Conservation (phyloP, 2,329 filamentous ascomycete genomes). For the Teratosphaeria destructans region DNA sequence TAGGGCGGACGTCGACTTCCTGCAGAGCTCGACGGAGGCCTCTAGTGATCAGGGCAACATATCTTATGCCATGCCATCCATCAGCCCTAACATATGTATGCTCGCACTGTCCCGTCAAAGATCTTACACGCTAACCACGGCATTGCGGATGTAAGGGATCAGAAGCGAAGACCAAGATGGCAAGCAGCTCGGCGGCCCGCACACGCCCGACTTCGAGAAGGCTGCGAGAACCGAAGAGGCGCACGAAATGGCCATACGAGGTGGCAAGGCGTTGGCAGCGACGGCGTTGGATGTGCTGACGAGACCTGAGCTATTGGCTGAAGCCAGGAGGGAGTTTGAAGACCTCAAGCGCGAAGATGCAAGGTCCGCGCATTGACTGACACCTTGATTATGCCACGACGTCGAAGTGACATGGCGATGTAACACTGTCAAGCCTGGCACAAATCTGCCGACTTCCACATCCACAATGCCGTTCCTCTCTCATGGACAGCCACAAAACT, state of each 20-base stretch:
- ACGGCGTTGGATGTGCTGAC: slow-evolving; percentile 29
- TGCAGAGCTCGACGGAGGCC: slow-evolving; percentile 37
- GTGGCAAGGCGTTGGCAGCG: slow-evolving; percentile 27
- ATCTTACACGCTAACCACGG: background rate
- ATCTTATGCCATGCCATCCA: slow-evolving; percentile 39
- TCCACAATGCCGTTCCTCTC: background rate
- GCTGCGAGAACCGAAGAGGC: slow-evolving; percentile 28
- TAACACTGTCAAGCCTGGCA: background rate
- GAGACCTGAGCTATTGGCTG: slow-evolving; percentile 12
- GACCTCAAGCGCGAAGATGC: slow-evolving; percentile 6
- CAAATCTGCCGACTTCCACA: background rate
- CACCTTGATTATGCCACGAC: background rate
- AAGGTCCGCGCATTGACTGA: background rate
- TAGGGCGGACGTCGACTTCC: slow-evolving; percentile 31
- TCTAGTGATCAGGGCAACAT: slow-evolving; percentile 47
- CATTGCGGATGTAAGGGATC: slow-evolving; percentile 24
- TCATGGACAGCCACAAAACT: background rate
- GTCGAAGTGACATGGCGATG: background rate
- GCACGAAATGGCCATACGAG: slow-evolving; percentile 24
- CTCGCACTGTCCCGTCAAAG: background rate
- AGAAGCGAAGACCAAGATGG: slow-evolving; percentile 23
- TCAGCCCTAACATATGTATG: slow-evolving; percentile 39
- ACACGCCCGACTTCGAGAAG: slow-evolving; percentile 31
- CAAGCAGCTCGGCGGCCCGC: slow-evolving; percentile 24
- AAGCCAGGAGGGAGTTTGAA: slow-evolving; percentile 21